Evolutionary conservation across 2,329 filamentous ascomycete genomes (phyloP), one percentile per base, ranked within the genome.

Genomic region (Beauveria sp.): DNA sequence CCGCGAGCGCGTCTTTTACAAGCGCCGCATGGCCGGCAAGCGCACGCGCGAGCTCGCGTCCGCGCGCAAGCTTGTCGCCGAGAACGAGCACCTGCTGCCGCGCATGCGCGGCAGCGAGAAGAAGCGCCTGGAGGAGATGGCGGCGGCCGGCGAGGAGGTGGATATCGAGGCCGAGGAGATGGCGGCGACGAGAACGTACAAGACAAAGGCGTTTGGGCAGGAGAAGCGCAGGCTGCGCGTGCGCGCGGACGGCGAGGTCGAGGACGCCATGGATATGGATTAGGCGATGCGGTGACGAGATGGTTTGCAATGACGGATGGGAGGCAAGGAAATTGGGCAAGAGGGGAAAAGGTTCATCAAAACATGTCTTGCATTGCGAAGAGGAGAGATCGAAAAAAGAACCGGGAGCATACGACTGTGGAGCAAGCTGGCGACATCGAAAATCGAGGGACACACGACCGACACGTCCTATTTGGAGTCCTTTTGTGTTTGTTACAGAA

Each of bases 1-100:
- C 73, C 85, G 95, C 72, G 93, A 98, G 83, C 85, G 91, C 68
- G 89, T 89, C 67, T 96, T 97, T 79, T 97, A 96, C 82, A 93
- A 91, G 85, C 88, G 89, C 73, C 88, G 95, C 73, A 92, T 98
- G 90, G 87, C 87, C 58, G 93, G 93, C 75, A 96, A 96, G 79
- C 88, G 89, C 77, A 89, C 89, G 76, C 84, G 87, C 72, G 87
- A 95, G 80, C 81, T 90, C 66, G 89, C 88, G 70, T 80, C 83
- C 66, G 91, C 96, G 72, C 82, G 91, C 75, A 95, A 93, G 81
- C 83, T 98, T 67, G 93, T 99, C 57, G 88, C 88, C 68, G 87
- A 95, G 80, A 93, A 96, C 77, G 87, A 92, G 80, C 95, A 99
- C 78, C 83, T 99, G 75, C 84, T 99, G 70, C 91, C 91, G 68